Base-by-base conservation (phyloP, 768 basidiomycete species). In the Strobilomyces echinocephalus region DNA sequence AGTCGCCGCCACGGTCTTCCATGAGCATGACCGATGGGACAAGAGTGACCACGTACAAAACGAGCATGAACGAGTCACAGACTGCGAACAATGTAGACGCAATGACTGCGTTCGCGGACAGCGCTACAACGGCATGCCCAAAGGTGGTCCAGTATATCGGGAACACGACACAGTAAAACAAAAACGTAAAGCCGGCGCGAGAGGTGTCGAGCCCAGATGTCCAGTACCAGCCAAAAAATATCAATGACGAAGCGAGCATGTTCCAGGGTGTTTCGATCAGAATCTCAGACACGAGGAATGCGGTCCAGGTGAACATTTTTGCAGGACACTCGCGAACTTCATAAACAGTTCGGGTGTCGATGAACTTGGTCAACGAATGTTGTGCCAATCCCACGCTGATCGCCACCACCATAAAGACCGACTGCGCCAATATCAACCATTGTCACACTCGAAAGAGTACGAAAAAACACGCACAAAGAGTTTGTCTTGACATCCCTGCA, bases 281-380 rank as follows among this genome's bases (percentile, higher is more conserved):
- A 21, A 84, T 67, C 59, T 79, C 78, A 0, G 82, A 73, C 1
- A 79, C 76, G n/a, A 82, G 55, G 31, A 84, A 69, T 0, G 81
- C 79, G 0, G 79, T 74, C 83, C 83, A 86, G 58, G 73, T 73
- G 64, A 84, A 87, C 76, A 57, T 46, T 33, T 33, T 46, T 3
- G 33, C 33, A 46, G 45, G 33, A 21, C 31, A 33, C 20, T 46
- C 45, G 2, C 20, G 18, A 20, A 46, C 45, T 34, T 46, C 45
- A 10, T 46, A 21, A 8, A 46, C 33, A 6, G 45, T 46, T 24
- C 45, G 18, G 9, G 8, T 34, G 3, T 46, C 33, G 45, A 46
- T 34, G 9, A 46, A 35, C 20, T 34, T 46, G 33, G 5, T 6
- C 15, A 21, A 18, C 5, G 18, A 34, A 7, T 46, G 45, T 33